Evolutionary conservation across 1,139 yeast genomes (phyloP), one percentile per base, ranked within the genome.

Genomic region (Scheffersomyces titani): DNA sequence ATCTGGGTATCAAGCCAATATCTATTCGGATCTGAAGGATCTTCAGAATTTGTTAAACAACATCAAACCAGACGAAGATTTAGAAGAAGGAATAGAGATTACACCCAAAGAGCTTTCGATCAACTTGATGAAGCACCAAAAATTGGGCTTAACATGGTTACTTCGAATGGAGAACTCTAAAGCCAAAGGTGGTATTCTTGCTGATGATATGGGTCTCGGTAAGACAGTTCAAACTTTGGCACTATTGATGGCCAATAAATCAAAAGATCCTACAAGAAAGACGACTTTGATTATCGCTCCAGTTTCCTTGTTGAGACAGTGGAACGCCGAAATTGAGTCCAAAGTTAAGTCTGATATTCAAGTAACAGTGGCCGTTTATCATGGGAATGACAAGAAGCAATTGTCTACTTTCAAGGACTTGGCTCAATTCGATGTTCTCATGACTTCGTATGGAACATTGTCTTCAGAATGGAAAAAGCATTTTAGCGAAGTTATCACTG

Each of bases 131-230:
- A 90, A 88, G 62, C 98, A 94, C 75, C 99, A 94, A 73, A 80
- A 92, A 55, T 78, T 88, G 59, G 98, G 98, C 0, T 78, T 94
- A 36, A 82, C 88, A 3, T 94, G 98, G 98, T 74, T 94, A 63
- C 66, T 83, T 51, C 79, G 88, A 47, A 86, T 84, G 80, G 97
- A 92, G 64, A 74, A 77, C n/a, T 72, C 81, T 3, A 72, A 69
- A 40, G 73, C 78, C 3, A 81, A 81, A 59, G 98, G 98, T 30
- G 97, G 97, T 2, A 81, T 92, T 40, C 74, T 92, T 48, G 97
- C 97, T 0, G 98, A 92, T 73, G 97, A 90, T 74, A 92, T 92
- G 98, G 98, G 97, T 44, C 76, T 92, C 44, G 98, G 97, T 59
- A 93, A 92, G 70, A 92, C 98, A 0, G 86, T 92, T 49, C 98